Conservation (phyloP, 2,329 filamentous ascomycete genomes). For the Trichoderma citrinoviride region DNA sequence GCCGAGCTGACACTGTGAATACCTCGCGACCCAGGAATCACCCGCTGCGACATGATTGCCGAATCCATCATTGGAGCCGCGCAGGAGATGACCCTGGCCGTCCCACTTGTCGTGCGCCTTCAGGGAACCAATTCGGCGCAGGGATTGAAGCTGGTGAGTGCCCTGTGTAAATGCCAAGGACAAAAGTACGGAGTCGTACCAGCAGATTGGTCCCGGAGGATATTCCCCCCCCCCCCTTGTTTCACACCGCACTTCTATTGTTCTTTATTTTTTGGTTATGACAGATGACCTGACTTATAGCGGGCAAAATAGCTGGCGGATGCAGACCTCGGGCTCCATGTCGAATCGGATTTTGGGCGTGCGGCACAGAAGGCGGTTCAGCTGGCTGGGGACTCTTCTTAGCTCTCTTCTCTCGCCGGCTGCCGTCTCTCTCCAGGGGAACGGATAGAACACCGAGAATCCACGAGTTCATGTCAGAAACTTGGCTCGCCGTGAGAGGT, state of each 20-base stretch:
- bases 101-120: constrained; percentile 47
- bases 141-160: constrained; percentile 42
- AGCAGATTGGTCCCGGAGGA: constrained; percentile 9
- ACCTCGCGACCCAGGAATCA: constrained; percentile 36
- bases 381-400: constrained; percentile 26
- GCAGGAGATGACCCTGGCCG: constrained; percentile 36
- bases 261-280: neutral
- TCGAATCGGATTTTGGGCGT: constrained; percentile 41
- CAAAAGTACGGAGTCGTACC: neutral
- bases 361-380: constrained; percentile 37
- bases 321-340: constrained; percentile 36
- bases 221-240: neutral
- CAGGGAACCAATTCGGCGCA: constrained; percentile 47
- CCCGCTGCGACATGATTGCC: constrained; percentile 51
- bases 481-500: neutral
- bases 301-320: constrained; percentile 34
- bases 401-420: no score
- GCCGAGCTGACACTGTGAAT: constrained; percentile 26
- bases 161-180: neutral
- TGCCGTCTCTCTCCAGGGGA: no score
- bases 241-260: constrained; percentile 12
- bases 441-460: no score
- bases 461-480: no score
- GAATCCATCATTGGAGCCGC: constrained; percentile 47
- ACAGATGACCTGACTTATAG: constrained; percentile 6